These are phyloP conservation scores for Penicillium griseofulvum DNA, from an alignment of 2,329 filamentous ascomycete species.

Conservation along the genomic window DNA sequence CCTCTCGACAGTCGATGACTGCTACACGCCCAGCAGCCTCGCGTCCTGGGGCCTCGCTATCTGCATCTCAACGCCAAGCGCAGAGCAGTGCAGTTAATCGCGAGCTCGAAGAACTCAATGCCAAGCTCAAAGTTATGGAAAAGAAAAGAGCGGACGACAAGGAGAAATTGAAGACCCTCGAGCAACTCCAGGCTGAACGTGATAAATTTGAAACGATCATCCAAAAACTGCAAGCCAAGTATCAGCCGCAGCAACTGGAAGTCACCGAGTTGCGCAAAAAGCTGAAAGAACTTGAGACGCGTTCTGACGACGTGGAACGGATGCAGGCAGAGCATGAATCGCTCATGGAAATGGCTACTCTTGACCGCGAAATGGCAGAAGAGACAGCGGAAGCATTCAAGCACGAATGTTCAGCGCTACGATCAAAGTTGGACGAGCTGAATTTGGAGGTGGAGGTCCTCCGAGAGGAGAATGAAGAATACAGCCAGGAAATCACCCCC, in stretches of 20 bases:
- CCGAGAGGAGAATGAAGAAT: conserved; percentile 80
- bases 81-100: conserved; percentile 53
- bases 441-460: conserved; percentile 85
- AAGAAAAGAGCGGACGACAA: conserved; percentile 82
- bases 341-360: conserved; percentile 76
- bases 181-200: conserved; percentile 64
- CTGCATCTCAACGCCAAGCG: conserved; percentile 43
- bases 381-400: conserved; percentile 82
- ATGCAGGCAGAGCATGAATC: conserved; percentile 81
- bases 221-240: conserved; percentile 85
- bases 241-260: conserved; percentile 80
- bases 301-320: conserved; percentile 67
- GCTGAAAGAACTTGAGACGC: conserved; percentile 70
- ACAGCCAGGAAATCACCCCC: conserved; percentile 77
- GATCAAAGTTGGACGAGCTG: conserved; percentile 75
- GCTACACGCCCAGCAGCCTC: conserved; percentile 24
- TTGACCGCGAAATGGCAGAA: conserved; percentile 96
- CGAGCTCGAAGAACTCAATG: conserved; percentile 83
- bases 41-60: conserved; percentile 30
- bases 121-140: conserved; percentile 82
- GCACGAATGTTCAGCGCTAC: conserved; percentile 73
- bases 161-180: conserved; percentile 76
- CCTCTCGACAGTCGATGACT: conserved; percentile 24
- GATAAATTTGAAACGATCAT: conserved; percentile 70
- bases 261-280: conserved; percentile 71